Conservation (phyloP, 371 early-diverging fungal genomes). For the Circinella minor region DNA sequence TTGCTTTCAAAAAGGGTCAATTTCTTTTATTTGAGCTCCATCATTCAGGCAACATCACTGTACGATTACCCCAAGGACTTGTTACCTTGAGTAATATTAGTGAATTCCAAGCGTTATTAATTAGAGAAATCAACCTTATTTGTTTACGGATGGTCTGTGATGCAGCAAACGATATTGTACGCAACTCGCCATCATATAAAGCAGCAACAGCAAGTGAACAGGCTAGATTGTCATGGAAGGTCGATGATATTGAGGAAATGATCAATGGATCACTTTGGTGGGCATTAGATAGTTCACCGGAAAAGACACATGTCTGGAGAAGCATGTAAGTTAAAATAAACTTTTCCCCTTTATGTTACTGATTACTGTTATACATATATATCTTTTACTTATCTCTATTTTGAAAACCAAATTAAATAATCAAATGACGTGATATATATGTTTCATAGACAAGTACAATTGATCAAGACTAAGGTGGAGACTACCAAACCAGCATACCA, state of each 20-base stretch:
- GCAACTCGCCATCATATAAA: slow-evolving; percentile 20
- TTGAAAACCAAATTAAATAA: not conserved
- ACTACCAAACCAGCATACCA: slow-evolving; percentile 20
- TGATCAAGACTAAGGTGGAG: slow-evolving; percentile 17
- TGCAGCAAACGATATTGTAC: slow-evolving; percentile 47
- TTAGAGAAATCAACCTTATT: slow-evolving; percentile 50
- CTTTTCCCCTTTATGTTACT: not conserved
- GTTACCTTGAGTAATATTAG: slow-evolving; percentile 45
- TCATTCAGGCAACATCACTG: slow-evolving; percentile 45
- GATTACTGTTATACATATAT: not conserved
- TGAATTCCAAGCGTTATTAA: slow-evolving; percentile 48
- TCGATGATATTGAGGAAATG: slow-evolving; percentile 53
- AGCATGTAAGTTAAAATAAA: slow-evolving; percentile 36
- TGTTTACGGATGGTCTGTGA: slow-evolving; percentile 48
- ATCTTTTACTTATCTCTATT: not conserved
- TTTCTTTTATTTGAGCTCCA: slow-evolving; percentile 26
- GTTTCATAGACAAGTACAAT: slow-evolving; percentile 20
- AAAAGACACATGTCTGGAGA: slow-evolving; percentile 30
- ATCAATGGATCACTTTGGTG: slow-evolving; percentile 45
- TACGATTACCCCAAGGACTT: slow-evolving; percentile 44
- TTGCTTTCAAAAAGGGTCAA: slow-evolving; percentile 38
- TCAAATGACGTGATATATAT: not conserved
- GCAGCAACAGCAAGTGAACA: slow-evolving; percentile 29
- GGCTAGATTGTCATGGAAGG: slow-evolving; percentile 41
- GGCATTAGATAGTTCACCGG: slow-evolving; percentile 11